Evolutionary conservation across 768 basidiomycete species (phyloP).

Genomic region (Leccinum variicolor): DNA sequence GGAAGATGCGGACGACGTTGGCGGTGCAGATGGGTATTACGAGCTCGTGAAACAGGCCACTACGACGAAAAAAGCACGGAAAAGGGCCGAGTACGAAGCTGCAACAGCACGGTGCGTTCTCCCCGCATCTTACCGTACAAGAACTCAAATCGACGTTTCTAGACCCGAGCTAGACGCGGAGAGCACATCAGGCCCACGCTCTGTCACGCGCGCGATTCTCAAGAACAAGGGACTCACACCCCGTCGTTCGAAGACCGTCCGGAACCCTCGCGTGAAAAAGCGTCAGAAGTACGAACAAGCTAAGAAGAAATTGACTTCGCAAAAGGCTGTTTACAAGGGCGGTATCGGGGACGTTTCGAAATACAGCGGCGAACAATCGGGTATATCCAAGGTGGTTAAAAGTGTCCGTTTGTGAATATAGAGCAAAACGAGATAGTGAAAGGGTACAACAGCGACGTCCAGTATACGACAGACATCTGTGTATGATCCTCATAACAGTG

Average conservation of each 20-base stretch:
- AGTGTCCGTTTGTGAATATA: conserved; percentile 59
- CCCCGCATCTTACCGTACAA: conserved; percentile 5
- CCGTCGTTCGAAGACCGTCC: conserved; percentile 79
- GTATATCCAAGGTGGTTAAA: conserved; percentile 90
- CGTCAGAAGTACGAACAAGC: conserved; percentile 91
- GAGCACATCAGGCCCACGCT: conserved; percentile 70
- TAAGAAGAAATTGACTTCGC: conserved; percentile 85
- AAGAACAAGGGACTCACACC: conserved; percentile 95
- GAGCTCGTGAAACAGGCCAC: conserved; percentile 78
- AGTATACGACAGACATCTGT: conserved; percentile 12
- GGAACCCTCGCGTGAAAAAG: conserved; percentile 98
- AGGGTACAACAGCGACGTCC: conserved; percentile 13
- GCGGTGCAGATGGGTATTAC: conserved; percentile 78
- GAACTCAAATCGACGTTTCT: conserved; percentile 4
- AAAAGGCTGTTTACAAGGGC: conserved; percentile 91
- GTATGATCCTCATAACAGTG: conserved; percentile 6
- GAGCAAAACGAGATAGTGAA: background rate
- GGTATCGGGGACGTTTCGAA: conserved; percentile 67
- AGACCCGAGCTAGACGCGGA: conserved; percentile 37
- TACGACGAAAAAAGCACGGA: conserved; percentile 70
- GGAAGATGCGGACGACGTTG: conserved; percentile 43
- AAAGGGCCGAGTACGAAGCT: conserved; percentile 78
- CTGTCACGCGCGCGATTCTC: conserved; percentile 86
- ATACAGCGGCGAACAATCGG: conserved; percentile 90
- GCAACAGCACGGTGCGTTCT: conserved; percentile 53